These are phyloP conservation scores for Pseudonitzschia multistriata DNA, from an alignment of 108 stramenopile genomes.

Conservation along the genomic window DNA sequence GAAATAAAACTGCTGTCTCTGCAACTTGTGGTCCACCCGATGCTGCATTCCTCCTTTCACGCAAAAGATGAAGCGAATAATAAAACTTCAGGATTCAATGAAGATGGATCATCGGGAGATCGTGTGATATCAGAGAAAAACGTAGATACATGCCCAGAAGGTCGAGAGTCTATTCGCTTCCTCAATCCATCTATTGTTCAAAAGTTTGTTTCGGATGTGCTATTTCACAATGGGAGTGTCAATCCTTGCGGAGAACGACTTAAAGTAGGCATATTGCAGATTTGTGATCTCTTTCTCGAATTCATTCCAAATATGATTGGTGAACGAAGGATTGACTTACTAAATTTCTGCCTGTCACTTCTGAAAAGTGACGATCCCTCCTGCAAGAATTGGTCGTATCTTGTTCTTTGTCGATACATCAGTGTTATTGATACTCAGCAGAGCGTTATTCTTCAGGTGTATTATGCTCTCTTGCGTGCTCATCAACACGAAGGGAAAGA, in stretches of 20 bases:
- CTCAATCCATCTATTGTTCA: slow-evolving; percentile 25
- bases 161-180: slow-evolving; percentile 13
- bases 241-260: slow-evolving; percentile 53
- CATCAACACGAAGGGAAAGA: slow-evolving; percentile 83
- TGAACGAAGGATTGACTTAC: slow-evolving; percentile 68
- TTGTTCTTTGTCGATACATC: slow-evolving; percentile 84
- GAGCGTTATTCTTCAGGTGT: slow-evolving; percentile 88
- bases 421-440: slow-evolving; percentile 62
- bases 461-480: slow-evolving; percentile 72
- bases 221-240: slow-evolving; percentile 34
- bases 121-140: neutral
- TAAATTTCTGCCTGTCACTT: slow-evolving; percentile 89
- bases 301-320: slow-evolving; percentile 51
- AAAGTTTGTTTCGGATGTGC: slow-evolving; percentile 43
- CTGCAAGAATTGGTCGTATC: slow-evolving; percentile 91
- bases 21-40: slow-evolving; percentile 71
- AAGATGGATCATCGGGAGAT: neutral
- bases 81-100: neutral
- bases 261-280: slow-evolving; percentile 85
- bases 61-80: neutral
- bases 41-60: slow-evolving; percentile 36
- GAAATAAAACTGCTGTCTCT: slow-evolving; percentile 74
- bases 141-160: neutral
- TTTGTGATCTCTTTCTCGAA: slow-evolving; percentile 82
- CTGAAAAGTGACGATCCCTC: slow-evolving; percentile 80